Conservation (phyloP, 768 basidiomycete genomes). For the Dacryopinax spathularia region DNA sequence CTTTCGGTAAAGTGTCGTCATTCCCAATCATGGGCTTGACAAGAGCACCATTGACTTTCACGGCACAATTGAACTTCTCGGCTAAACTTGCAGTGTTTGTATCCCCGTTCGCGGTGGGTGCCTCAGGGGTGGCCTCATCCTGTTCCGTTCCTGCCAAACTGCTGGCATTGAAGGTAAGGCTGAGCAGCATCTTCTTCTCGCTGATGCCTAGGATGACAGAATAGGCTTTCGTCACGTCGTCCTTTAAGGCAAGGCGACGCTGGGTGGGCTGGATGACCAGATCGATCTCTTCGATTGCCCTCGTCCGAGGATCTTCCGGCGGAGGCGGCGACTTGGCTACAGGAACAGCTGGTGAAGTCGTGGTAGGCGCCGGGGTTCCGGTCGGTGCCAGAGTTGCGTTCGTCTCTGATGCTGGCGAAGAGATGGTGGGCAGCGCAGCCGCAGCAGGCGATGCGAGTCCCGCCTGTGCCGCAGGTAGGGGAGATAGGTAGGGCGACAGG, state of each 20-base stretch:
- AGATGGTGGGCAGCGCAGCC: background rate
- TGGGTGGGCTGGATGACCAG: background rate
- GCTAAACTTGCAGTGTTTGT: background rate
- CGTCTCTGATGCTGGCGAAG: background rate
- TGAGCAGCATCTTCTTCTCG: background rate
- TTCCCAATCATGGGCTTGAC: background rate
- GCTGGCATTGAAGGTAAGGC: background rate
- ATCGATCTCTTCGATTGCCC: background rate
- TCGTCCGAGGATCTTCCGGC: background rate
- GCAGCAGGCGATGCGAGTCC: background rate
- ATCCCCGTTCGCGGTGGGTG: background rate
- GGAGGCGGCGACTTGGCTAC: background rate
- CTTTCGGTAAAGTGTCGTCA: background rate
- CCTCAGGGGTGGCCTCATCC: background rate
- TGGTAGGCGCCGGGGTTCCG: background rate
- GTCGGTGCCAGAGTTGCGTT: background rate
- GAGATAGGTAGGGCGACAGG: background rate
- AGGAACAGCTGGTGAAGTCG: background rate
- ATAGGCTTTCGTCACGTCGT: background rate
- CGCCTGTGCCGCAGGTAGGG: background rate
- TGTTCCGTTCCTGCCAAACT: background rate
- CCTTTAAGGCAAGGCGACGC: background rate
- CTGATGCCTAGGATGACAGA: background rate
- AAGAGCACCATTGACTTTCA: background rate
- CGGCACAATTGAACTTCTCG: background rate